Evolutionary conservation across 2,329 filamentous ascomycete species (phyloP).

Genomic region (Kalaharituber pfeilii): DNA sequence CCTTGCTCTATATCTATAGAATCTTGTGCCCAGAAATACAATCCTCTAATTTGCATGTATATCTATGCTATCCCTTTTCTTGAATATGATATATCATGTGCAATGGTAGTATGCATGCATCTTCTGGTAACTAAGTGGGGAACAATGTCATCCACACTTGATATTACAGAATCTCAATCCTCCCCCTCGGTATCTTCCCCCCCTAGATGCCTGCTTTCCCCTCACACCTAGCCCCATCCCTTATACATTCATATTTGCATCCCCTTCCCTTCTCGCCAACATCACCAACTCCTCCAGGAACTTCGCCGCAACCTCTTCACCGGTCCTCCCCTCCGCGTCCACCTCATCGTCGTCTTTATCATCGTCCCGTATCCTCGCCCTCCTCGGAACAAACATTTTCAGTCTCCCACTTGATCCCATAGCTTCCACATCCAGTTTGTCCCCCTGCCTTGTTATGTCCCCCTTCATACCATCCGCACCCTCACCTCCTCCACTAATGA

Average conservation of each 20-base stretch:
- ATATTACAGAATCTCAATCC: neutral
- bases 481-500: constrained; percentile 9
- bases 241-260: neutral
- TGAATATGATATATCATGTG: too few species aligned
- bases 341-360: neutral
- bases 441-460: neutral
- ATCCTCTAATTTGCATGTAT: too few species aligned
- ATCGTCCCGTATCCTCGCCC: neutral
- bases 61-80: too few species aligned
- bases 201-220: neutral
- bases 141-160: too few species aligned
- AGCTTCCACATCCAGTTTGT: neutral
- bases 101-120: too few species aligned
- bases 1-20: too few species aligned
- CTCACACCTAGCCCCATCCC: neutral
- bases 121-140: too few species aligned
- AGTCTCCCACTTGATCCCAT: neutral
- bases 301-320: neutral
- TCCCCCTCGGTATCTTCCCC: neutral
- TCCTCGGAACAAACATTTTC: neutral
- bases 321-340: neutral
- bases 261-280: neutral
- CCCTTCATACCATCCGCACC: neutral
- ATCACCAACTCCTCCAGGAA: neutral
- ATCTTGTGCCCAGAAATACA: too few species aligned